Evolutionary conservation across 2,329 filamentous ascomycete genomes (phyloP), one percentile per base, ranked within the genome.

Genomic region (Penicillium expansum): DNA sequence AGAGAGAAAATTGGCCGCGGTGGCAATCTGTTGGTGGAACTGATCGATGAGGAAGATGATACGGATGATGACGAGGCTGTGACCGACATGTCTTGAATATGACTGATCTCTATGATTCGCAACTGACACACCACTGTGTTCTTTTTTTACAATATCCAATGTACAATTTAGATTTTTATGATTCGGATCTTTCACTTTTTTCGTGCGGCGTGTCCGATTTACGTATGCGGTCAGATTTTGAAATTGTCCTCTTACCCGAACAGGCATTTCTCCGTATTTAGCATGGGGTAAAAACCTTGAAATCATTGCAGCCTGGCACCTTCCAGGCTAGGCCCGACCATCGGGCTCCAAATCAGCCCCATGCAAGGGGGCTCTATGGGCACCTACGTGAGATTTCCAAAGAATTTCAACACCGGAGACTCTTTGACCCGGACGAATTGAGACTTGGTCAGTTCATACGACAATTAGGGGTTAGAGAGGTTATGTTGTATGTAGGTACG

Each of bases 1-100:
- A 82, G 82, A 29, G 84, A 90, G 62, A 84, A 85, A 64, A 87
- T 97, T 70, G 91, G 93, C 4, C 82, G 87, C 64, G 92, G 91
- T 62, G 91, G 89, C 3, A 96, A 95, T 74, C 76, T 99, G 56
- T 90, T 97, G 63, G 92, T 97, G 13, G 94, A 99, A 77, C 82
- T 82, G 56, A 77, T 83, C 38, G 74, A 76, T 24, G 79, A 82
- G 4, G 80, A 85, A 27, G 83, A 82, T 2, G 80, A 80, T 0
- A 79, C 80, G 0, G 79, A 79, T 5, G 69, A 68, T 16, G 67
- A 67, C 32, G 63, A 65, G 58, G 57, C 52, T 39, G 37, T 32
- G 30, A 39, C 48, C 35, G 48, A 38, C 11, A 41, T 52, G 24
- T 45, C 53, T 32, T 56, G 47, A 55, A 55, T 44, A 29, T 55